A percentile compares a stretch with the other conserved stretches of the same genome.
phyloP scores from a whole-genome alignment of 106 monocot species.

The Phalaenopsis aphrodite region DNA sequence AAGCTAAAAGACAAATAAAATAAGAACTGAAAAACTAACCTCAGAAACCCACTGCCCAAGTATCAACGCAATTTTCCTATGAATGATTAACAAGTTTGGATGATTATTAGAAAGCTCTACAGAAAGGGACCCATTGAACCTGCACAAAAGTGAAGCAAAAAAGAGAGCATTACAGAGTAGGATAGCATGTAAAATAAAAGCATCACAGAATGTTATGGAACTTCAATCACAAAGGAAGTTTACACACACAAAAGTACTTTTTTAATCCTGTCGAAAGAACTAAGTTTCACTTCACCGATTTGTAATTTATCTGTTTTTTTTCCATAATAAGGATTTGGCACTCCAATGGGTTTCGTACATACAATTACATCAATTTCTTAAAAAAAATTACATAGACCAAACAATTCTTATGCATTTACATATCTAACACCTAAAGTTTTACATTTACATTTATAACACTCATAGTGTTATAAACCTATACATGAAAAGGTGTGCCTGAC shows the following conservation, averaged over 20 bases:
- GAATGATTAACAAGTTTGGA: slow-evolving; percentile 92
- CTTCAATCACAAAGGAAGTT: background rate
- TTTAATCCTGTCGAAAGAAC: background rate
- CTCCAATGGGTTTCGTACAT: background rate
- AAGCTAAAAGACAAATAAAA: background rate
- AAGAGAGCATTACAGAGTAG: background rate
- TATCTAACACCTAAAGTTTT: too few species aligned
- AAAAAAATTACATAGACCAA: too few species aligned
- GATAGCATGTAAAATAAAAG: slow-evolving; percentile 1
- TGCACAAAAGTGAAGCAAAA: slow-evolving; percentile 14
- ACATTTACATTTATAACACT: too few species aligned
- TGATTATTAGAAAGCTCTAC: slow-evolving; percentile 78
- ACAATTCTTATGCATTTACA: too few species aligned
- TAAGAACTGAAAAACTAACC: slow-evolving; percentile 29
- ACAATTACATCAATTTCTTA: background rate
- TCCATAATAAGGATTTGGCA: background rate
- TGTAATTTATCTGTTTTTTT: background rate
- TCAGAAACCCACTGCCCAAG: slow-evolving; percentile 97
- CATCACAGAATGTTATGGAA: background rate
- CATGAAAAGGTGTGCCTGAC: too few species aligned
- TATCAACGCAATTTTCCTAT: slow-evolving; percentile 81
- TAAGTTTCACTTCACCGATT: background rate
- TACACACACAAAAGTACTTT: background rate
- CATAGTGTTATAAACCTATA: too few species aligned
- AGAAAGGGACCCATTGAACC: slow-evolving; percentile 76